Conservation (phyloP, 1,284 basidiomycete species). For the Meripilus lineatus region DNA sequence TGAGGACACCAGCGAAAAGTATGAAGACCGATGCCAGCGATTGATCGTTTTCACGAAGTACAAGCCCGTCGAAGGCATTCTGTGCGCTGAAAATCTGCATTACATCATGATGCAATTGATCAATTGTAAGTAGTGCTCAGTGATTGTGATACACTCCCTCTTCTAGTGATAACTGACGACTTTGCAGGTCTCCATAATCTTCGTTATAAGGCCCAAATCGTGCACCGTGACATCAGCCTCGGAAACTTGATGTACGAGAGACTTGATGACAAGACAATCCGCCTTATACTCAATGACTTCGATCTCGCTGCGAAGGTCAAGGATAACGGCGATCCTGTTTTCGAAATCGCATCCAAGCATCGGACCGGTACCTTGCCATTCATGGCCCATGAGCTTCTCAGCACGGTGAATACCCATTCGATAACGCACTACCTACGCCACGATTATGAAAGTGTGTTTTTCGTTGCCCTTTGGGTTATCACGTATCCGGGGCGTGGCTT, state of each 20-base stretch:
- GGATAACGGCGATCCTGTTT: background rate
- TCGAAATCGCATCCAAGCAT: background rate
- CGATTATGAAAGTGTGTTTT: background rate
- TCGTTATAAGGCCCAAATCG: slow-evolving; percentile 6
- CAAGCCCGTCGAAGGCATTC: background rate
- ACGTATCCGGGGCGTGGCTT: too few species aligned
- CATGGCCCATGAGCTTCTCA: background rate
- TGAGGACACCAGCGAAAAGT: background rate
- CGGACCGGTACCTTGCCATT: background rate
- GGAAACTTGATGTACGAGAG: slow-evolving; percentile 22
- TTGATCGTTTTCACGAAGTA: slow-evolving; percentile 8
- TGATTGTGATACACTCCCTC: background rate
- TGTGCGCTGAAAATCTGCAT: slow-evolving; percentile 6
- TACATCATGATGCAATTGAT: slow-evolving; percentile 7
- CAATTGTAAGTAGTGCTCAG: slow-evolving; percentile 6
- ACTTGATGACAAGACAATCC: background rate
- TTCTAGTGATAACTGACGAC: background rate
- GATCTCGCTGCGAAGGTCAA: slow-evolving; percentile 3
- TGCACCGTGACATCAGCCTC: slow-evolving; percentile 25
- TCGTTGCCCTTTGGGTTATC: background rate
- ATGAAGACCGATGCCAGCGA: slow-evolving; percentile 7
- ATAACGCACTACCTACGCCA: background rate
- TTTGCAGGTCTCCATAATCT: slow-evolving; percentile 10
- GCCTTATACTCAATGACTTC: slow-evolving; percentile 10
- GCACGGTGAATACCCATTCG: background rate